phyloP scores from a whole-genome alignment of 805 yeast genomes.

The Komagataella populi region DNA sequence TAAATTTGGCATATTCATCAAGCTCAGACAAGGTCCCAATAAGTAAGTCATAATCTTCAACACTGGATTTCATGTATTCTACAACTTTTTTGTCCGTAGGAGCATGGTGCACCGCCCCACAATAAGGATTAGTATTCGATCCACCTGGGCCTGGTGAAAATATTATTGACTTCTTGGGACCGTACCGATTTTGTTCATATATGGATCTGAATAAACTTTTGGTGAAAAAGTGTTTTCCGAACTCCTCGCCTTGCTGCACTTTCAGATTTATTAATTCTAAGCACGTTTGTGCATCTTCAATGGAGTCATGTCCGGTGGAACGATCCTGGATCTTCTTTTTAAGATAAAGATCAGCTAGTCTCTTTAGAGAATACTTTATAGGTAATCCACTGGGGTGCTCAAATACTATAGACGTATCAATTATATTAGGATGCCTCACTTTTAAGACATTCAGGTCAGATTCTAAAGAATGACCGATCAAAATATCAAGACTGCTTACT shows the following conservation, averaged over 20 bases:
- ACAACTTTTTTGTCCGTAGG: no score
- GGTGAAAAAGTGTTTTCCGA: conserved; percentile 31
- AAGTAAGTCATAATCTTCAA: no score
- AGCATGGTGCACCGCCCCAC: no score
- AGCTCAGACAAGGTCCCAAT: no score
- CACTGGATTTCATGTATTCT: no score
- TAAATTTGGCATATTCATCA: no score
- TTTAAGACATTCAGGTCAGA: conserved; percentile 64
- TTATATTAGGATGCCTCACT: conserved; percentile 56
- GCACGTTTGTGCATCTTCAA: conserved; percentile 76
- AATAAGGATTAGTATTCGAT: no score
- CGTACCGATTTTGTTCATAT: no score
- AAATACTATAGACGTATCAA: conserved; percentile 69
- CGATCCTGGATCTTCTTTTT: conserved; percentile 52
- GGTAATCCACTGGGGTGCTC: conserved; percentile 83
- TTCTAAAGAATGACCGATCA: conserved; percentile 86
- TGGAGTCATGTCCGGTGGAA: conserved; percentile 66
- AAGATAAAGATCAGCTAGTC: conserved; percentile 47
- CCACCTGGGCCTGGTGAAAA: no score
- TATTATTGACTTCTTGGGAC: no score
- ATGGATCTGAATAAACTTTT: no score
- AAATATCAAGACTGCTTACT: conserved; percentile 43
- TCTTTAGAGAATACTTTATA: conserved; percentile 60
- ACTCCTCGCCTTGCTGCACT: conserved; percentile 47
- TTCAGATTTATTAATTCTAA: conserved; percentile 64